Conservation (phyloP, 2,329 filamentous ascomycete genomes). For the Grosmannia huntii region DNA sequence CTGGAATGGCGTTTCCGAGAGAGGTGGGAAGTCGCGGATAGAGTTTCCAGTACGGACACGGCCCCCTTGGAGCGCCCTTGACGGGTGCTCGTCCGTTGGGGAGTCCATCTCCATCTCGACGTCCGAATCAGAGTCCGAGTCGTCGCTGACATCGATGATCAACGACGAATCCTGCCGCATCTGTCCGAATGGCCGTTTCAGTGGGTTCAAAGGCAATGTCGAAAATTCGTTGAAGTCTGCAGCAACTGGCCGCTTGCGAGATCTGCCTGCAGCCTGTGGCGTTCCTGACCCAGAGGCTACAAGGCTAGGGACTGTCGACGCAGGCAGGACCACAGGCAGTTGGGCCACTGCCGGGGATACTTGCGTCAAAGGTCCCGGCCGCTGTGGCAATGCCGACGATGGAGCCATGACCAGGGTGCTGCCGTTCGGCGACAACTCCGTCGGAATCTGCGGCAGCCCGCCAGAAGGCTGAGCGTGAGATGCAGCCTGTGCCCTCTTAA, state of each 20-base stretch:
- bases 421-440: not conserved
- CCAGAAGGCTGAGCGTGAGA: not conserved
- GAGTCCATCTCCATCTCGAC: conserved; percentile 57
- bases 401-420: not conserved
- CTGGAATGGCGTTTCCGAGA: conserved; percentile 22
- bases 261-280: not conserved
- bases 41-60: conserved; percentile 22
- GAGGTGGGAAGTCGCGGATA: conserved; percentile 31
- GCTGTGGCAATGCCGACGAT: not conserved
- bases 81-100: conserved; percentile 28
- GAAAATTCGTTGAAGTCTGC: conserved; percentile 55
- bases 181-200: conserved; percentile 52
- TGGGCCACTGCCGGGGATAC: not conserved
- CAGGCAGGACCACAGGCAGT: not conserved
- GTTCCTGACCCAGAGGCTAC: not conserved
- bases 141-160: conserved; percentile 77
- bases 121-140: conserved; percentile 46
- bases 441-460: not conserved
- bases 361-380: not conserved
- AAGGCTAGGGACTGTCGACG: not conserved
- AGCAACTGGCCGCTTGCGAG: conserved; percentile 40
- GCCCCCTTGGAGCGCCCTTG: conserved; percentile 16
- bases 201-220: conserved; percentile 16
- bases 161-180: conserved; percentile 47
- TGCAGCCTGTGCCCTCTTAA: conserved; percentile 36